Conservation (phyloP, 805 yeast genomes). For the Hanseniaspora taiwanica region DNA sequence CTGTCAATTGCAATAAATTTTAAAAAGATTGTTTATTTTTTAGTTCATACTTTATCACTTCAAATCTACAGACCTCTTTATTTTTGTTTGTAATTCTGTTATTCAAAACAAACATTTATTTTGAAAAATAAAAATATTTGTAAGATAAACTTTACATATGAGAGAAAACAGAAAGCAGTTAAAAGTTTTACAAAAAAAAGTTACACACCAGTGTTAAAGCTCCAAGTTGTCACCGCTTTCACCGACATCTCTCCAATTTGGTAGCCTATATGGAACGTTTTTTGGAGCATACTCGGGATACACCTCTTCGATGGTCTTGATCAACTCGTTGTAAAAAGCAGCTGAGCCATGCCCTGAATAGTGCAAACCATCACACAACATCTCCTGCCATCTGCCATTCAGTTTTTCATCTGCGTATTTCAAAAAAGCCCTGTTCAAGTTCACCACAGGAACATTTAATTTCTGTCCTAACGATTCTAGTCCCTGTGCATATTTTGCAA, state of each 20-base stretch:
- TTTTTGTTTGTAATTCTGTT: no score
- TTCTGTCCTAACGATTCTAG: conserved; percentile 32
- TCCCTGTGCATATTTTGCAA: conserved; percentile 38
- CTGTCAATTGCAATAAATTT: no score
- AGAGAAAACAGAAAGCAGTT: background rate
- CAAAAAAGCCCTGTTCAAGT: conserved; percentile 34
- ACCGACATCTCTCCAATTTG: conserved; percentile 28
- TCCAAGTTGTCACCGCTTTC: conserved; percentile 14
- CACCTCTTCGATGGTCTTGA: conserved; percentile 23
- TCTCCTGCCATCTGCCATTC: conserved; percentile 27
- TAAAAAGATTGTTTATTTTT: background rate
- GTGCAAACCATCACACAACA: conserved; percentile 47
- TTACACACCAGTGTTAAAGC: background rate
- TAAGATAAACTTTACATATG: no score
- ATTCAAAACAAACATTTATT: no score
- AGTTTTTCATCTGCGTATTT: conserved; percentile 15
- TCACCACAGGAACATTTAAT: conserved; percentile 42
- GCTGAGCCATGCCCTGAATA: conserved; percentile 41
- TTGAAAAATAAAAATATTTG: background rate
- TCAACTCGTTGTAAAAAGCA: conserved; percentile 32
- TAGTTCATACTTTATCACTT: background rate
- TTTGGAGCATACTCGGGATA: conserved; percentile 40
- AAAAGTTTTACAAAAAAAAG: background rate
- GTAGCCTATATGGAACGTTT: conserved; percentile 24
- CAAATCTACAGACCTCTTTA: background rate